phyloP scores from a whole-genome alignment of 2,329 filamentous ascomycete species.

The Phoma sp. region DNA sequence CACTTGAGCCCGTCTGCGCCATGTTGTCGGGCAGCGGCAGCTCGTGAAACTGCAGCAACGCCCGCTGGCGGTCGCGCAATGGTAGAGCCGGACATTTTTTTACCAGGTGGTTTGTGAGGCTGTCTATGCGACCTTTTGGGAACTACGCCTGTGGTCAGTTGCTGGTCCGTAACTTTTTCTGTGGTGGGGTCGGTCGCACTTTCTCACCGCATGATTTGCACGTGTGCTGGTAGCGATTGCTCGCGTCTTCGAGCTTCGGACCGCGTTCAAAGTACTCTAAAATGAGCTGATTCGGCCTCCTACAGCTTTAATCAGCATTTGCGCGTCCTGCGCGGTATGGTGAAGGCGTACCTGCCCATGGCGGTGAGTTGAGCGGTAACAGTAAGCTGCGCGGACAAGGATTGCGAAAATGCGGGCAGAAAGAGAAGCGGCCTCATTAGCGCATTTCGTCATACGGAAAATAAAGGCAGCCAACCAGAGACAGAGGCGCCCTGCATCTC shows the following conservation, averaged over 20 bases:
- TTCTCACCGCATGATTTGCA: constrained; percentile 88
- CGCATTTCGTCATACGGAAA: constrained; percentile 2
- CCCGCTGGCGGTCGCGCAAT: constrained; percentile 75
- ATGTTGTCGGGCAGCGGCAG: constrained; percentile 57
- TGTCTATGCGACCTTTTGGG: constrained; percentile 86
- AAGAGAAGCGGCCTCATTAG: constrained; percentile 6
- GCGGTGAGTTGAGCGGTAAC: constrained; percentile 19
- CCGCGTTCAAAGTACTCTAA: constrained; percentile 88
- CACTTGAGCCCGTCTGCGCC: constrained; percentile 28
- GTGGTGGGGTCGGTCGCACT: constrained; percentile 36
- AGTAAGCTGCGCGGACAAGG: constrained; percentile 10
- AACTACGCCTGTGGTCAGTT: constrained; percentile 58
- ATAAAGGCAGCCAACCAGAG: not conserved
- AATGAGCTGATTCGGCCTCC: constrained; percentile 83
- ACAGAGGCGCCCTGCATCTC: not conserved
- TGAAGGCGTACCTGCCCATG: constrained; percentile 15
- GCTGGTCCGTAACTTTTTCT: constrained; percentile 16
- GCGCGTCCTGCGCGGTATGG: not conserved
- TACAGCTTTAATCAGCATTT: constrained; percentile 34
- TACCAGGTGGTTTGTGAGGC: constrained; percentile 78
- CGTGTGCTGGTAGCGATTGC: constrained; percentile 89
- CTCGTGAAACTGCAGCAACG: constrained; percentile 74
- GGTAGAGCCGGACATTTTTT: constrained; percentile 85
- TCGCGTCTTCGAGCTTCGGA: constrained; percentile 83
- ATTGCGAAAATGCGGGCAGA: constrained; percentile 9